Evolutionary conservation across 1,284 basidiomycete species (phyloP), one percentile per base, ranked within the genome.

Genomic region (Microbotryomycetes sp.): DNA sequence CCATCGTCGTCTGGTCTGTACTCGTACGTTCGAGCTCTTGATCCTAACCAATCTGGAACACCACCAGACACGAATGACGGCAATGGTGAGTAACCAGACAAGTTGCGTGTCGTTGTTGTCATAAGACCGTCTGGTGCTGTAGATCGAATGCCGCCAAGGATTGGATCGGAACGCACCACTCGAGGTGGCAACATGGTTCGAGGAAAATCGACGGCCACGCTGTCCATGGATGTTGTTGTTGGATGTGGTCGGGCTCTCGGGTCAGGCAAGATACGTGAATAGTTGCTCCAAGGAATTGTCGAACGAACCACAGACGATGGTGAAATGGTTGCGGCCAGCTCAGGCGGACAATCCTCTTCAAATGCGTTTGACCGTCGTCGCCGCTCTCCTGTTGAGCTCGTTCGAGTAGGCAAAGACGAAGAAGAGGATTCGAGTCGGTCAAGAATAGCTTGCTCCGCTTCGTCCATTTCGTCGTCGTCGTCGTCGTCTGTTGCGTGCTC

Each of bases 161-260:
- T 5, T 6, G 53, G 45, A 6, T 14, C 42, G n/a, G 49, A 32
- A 32, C 22, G 28, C 6, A 9, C 29, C 36, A 6, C 31, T n/a
- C 36, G 16, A 23, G 14, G 12, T 25, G n/a, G 15, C 28, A 29
- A 23, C 47, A 30, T 42, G 46, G 6, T 56, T 42, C 15, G 55
- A 42, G 4, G 59, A n/a, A 53, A 58, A 58, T 6, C 46, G 56
- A 49, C 56, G 12, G 28, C 28, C 46, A 48, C 23, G 16, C 45
- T 19, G 42, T 16, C n/a, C 4, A 12, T 1, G 2, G 42, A 53
- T 5, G n/a, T 23, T 14, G 16, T 46, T 19, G 6, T 3, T 12
- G 9, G 58, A 49, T 23, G 25, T 28, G 22, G 28, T n/a, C 16
- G 51, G 29, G 30, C n/a, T 29, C 12, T 25, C 6, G 29, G 58